A percentile compares a stretch with the other conserved stretches of the same genome.
Evolutionary conservation across 495 filamentous ascomycete species (phyloP).

Genomic region (Aspergillus panamensis): DNA sequence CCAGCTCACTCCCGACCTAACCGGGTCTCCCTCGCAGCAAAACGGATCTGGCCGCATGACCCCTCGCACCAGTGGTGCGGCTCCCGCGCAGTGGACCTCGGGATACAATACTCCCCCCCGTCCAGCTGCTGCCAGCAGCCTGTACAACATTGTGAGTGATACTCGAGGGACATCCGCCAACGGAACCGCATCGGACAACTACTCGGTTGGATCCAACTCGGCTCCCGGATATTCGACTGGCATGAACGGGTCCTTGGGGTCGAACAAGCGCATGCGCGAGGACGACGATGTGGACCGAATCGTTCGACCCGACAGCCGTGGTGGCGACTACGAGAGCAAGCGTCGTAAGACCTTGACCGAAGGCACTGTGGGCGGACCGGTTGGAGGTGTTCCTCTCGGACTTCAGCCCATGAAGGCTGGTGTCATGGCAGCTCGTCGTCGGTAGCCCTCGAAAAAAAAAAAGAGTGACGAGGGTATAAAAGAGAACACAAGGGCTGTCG

Average conservation of each 20-base stretch:
- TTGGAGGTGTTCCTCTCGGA: conserved; percentile 38
- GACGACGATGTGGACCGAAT: conserved; percentile 72
- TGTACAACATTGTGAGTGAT: conserved; percentile 90
- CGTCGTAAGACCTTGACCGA: conserved; percentile 78
- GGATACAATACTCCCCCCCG: conserved; percentile 84
- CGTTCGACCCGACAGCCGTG: conserved; percentile 63
- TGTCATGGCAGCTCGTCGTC: conserved; percentile 36
- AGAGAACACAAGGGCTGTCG: conserved; percentile 7
- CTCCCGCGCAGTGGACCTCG: conserved; percentile 68
- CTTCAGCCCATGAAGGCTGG: conserved; percentile 46
- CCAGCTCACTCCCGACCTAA: conserved; percentile 82
- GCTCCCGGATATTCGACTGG: conserved; percentile 53
- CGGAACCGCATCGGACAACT: conserved; percentile 64
- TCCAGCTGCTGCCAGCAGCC: conserved; percentile 64
- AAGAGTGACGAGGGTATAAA: neutral
- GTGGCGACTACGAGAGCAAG: conserved; percentile 67
- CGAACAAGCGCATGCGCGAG: conserved; percentile 77
- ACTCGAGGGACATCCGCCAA: conserved; percentile 66
- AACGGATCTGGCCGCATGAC: conserved; percentile 84
- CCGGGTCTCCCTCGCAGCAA: conserved; percentile 79
- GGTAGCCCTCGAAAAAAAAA: conserved; percentile 26
- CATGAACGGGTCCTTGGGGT: conserved; percentile 63
- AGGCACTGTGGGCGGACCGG: conserved; percentile 46
- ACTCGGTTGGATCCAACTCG: conserved; percentile 55
- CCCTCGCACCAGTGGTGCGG: conserved; percentile 65